phyloP scores from a whole-genome alignment of 176 grass and related monocot species.

The Urochloa ruziziensis region DNA sequence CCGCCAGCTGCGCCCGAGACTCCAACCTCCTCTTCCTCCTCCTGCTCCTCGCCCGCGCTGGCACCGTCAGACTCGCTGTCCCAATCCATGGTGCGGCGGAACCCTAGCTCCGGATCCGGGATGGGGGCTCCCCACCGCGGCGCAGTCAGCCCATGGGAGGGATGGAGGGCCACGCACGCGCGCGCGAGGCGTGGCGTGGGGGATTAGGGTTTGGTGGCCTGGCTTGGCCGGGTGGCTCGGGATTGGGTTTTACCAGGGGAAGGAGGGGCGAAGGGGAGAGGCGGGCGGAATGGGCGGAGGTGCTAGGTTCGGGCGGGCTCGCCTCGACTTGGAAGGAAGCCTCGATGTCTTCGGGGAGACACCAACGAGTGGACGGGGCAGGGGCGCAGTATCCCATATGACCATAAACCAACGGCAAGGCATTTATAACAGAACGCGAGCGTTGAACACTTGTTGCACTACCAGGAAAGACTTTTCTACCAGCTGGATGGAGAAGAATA shows the following conservation, averaged over 20 bases:
- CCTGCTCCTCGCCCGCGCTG: slow-evolving; percentile 45
- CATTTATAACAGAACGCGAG: too few species aligned
- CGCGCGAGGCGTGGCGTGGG: slow-evolving; percentile 13
- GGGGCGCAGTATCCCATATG: slow-evolving; percentile 8
- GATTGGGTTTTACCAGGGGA: slow-evolving; percentile 10
- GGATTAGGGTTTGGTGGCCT: slow-evolving; percentile 33
- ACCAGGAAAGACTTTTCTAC: too few species aligned
- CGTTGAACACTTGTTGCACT: too few species aligned
- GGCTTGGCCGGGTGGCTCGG: slow-evolving; percentile 29
- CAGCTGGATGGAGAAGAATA: too few species aligned
- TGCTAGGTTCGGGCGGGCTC: slow-evolving; percentile 23
- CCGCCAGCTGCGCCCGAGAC: not conserved
- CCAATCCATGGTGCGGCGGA: slow-evolving; percentile 76
- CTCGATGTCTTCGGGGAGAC: slow-evolving; percentile 2
- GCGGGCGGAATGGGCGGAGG: slow-evolving; percentile 21
- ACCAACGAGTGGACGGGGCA: slow-evolving; percentile 52
- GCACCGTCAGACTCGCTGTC: slow-evolving; percentile 83
- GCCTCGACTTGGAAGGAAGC: too few species aligned
- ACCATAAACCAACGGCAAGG: too few species aligned
- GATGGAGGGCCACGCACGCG: not conserved
- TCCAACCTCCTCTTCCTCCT: slow-evolving; percentile 17
- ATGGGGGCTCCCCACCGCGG: slow-evolving; percentile 16
- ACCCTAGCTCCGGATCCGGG: slow-evolving; percentile 61
- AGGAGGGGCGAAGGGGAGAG: not conserved
- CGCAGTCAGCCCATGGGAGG: slow-evolving; percentile 29